Conservation (phyloP, 1,139 yeast genomes). For the Pichia sp. region DNA sequence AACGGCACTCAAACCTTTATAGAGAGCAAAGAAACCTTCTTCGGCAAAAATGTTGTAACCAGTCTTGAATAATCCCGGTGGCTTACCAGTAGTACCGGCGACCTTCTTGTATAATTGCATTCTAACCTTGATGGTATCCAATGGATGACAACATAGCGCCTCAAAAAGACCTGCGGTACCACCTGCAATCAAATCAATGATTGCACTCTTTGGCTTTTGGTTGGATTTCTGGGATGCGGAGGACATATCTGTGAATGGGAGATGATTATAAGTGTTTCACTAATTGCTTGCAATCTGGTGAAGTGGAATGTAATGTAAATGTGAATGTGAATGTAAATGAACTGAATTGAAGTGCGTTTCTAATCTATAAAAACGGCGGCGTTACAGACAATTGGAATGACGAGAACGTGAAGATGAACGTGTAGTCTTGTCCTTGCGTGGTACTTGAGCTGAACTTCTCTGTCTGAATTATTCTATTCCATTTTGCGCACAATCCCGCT, state of each 20-base stretch:
- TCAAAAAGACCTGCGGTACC: constrained; percentile 97
- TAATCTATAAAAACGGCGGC: no score
- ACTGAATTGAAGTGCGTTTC: no score
- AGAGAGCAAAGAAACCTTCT: constrained; percentile 80
- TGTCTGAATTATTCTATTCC: no score
- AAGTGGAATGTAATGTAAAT: no score
- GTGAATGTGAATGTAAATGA: no score
- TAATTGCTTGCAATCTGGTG: no score
- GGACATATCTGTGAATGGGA: constrained; percentile 6
- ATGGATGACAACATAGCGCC: constrained; percentile 94
- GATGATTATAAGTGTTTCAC: no score
- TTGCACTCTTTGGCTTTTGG: constrained; percentile 34
- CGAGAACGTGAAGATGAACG: no score
- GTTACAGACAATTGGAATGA: no score
- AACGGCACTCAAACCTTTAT: constrained; percentile 96
- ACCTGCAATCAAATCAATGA: constrained; percentile 84
- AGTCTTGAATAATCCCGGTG: constrained; percentile 81
- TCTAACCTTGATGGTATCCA: constrained; percentile 91
- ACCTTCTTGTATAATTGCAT: constrained; percentile 77
- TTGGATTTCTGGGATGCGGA: constrained; percentile 25
- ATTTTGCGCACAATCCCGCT: no score
- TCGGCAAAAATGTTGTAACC: constrained; percentile 72
- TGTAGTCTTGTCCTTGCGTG: no score
- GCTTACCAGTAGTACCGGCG: constrained; percentile 39
- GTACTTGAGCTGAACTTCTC: no score